A percentile compares a stretch with the other conserved stretches of the same genome.
These are phyloP conservation scores for Botrytis pseudocinerea DNA, from an alignment of 2,329 filamentous ascomycete species.

Conservation along the genomic window DNA sequence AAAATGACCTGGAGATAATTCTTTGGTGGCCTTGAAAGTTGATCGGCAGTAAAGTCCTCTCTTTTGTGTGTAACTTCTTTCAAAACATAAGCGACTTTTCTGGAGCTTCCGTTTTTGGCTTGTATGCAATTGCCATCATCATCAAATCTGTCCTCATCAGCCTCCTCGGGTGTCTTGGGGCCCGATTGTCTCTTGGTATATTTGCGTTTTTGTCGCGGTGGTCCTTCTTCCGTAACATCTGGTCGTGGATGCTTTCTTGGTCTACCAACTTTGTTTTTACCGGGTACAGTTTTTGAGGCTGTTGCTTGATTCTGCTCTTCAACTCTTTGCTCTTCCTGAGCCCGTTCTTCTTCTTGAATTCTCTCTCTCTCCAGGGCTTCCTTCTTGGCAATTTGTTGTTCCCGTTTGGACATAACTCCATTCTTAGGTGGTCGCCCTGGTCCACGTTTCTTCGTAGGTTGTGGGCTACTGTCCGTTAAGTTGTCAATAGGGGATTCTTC, in stretches of 20 bases:
- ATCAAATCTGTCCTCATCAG: conserved; percentile 44
- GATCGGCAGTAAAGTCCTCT: conserved; percentile 65
- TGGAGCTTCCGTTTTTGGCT: conserved; percentile 8
- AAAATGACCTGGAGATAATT: conserved; percentile 60
- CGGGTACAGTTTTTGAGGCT: conserved; percentile 36
- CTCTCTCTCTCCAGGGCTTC: conserved; percentile 51
- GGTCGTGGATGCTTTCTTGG: conserved; percentile 63
- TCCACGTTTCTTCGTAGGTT: conserved; percentile 54
- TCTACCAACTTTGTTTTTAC: conserved; percentile 64
- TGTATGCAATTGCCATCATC: conserved; percentile 17
- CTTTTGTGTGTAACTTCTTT: conserved; percentile 57
- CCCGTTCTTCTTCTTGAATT: conserved; percentile 55
- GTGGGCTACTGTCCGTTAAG: conserved; percentile 29
- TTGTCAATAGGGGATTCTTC: conserved; percentile 23
- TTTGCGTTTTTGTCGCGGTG: conserved; percentile 62
- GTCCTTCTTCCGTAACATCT: conserved; percentile 49
- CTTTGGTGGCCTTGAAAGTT: conserved; percentile 64
- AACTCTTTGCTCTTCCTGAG: conserved; percentile 39
- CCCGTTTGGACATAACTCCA: conserved; percentile 78
- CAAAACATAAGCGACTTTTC: conserved; percentile 45
- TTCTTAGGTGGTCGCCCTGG: conserved; percentile 82
- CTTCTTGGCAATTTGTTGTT: conserved; percentile 65
- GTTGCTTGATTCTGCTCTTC: conserved; percentile 52
- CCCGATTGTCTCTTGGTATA: conserved; percentile 64
- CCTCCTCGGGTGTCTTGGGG: conserved; percentile 46